phyloP scores from a whole-genome alignment of 2,329 filamentous ascomycete genomes.

The Trichoderma gracile region DNA sequence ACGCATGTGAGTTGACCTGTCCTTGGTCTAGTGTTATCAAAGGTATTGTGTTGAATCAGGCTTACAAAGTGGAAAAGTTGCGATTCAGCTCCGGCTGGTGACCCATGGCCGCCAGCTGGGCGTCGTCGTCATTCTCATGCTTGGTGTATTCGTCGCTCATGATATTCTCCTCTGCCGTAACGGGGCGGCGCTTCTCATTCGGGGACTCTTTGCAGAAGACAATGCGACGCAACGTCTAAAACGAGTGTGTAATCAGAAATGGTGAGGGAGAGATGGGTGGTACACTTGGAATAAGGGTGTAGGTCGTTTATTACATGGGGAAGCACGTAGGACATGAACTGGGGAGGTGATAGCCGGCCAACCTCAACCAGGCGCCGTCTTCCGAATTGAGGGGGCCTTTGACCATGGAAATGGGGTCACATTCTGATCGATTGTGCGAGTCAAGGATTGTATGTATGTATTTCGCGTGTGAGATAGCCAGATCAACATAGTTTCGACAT shows the following conservation, averaged over 20 bases:
- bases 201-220: not conserved
- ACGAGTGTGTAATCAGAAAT: not conserved
- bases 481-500: not conserved
- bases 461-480: not conserved
- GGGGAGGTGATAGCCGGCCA: slow-evolving; percentile 8
- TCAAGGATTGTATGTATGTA: not conserved
- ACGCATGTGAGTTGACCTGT: not conserved
- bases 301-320: not conserved
- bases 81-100: slow-evolving; percentile 33
- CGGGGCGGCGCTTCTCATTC: not conserved
- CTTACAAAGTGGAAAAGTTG: slow-evolving; percentile 33
- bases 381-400: not conserved
- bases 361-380: not conserved
- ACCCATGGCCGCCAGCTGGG: slow-evolving; percentile 33
- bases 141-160: slow-evolving; percentile 28
- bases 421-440: not conserved
- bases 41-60: not conserved
- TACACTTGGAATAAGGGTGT: not conserved
- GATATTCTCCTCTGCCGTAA: not conserved
- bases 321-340: no score
- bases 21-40: not conserved
- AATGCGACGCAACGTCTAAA: slow-evolving; percentile 6
- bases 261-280: no score
- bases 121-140: slow-evolving; percentile 30
- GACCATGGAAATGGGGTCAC: not conserved